A percentile compares a stretch with the other conserved stretches of the same genome.
Conservation (phyloP, 495 filamentous ascomycete species). For the Aeminium ludgeri region DNA sequence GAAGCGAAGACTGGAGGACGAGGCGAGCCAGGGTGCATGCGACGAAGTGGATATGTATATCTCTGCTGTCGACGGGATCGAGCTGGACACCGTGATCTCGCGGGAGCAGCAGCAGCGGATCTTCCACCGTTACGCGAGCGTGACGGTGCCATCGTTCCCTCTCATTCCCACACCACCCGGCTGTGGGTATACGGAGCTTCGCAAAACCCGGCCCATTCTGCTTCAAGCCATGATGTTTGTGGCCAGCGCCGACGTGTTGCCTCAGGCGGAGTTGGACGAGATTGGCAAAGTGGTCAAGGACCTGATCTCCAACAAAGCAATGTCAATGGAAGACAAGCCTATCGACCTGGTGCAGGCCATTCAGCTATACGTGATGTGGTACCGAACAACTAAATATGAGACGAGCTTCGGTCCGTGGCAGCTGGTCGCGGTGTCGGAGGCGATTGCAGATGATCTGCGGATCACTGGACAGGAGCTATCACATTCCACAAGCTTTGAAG, state of each 20-base stretch:
- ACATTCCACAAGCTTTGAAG: neutral
- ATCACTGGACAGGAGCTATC: neutral
- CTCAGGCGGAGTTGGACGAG: neutral
- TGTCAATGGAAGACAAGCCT: neutral
- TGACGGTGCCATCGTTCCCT: neutral
- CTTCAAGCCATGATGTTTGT: conserved; percentile 5
- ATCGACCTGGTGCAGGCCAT: conserved; percentile 7
- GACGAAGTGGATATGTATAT: neutral
- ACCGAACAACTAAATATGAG: conserved; percentile 1
- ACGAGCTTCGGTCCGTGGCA: neutral
- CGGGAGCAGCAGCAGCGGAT: conserved; percentile 1
- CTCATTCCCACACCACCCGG: neutral
- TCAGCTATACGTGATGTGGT: conserved; percentile 2
- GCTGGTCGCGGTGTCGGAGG: neutral
- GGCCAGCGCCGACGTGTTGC: neutral
- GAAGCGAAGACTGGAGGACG: neutral
- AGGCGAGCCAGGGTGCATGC: neutral
- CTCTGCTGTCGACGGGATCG: neutral
- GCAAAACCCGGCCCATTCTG: neutral
- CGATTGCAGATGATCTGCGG: neutral
- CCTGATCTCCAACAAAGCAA: neutral
- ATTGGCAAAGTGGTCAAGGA: conserved; percentile 2
- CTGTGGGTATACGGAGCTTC: neutral
- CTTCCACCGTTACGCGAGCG: neutral
- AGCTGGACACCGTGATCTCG: conserved; percentile 2